Evolutionary conservation across 108 stramenopile genomes (phyloP), one percentile per base, ranked within the genome.

Genomic region (Cyclotella atomus): DNA sequence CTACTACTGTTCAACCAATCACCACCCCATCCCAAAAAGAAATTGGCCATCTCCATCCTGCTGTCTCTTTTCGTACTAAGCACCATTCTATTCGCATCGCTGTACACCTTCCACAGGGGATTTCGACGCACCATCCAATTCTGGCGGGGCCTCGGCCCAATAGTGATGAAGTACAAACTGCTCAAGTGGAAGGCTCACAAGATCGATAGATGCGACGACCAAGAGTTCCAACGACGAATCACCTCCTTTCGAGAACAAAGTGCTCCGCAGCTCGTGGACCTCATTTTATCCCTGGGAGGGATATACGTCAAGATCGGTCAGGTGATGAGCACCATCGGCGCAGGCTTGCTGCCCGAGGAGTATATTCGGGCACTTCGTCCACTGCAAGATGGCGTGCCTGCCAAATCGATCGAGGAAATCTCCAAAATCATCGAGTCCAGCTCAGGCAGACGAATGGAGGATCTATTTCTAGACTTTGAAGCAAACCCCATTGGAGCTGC

Each of bases 291-390:
- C 2, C 59, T 94, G 47, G 88, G 85, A 27, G 89, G 91, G 19
- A 89, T 92, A 49, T 94, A 89, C 64, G 83, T 89, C 45, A 94
- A 94, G 60, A 84, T 87, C 16, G 87, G 82, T 7, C 89, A 94
- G 79, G 75, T 76, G 7, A 68, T 76, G 75, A 32, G 52, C 33
- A 79, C 77, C 23, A 73, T 79, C 23, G 79, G 79, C 17, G 68
- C 66, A 49, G 79, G 79, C 0, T 41, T 80, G 62, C 88, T 57
- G 69, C 88, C 12, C 32, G 81, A 70, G 46, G 68, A 76, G 38
- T 94, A 90, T 68, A 65, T 91, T 24, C 60, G 57, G 8, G 87
- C 83, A 30, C 77, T 95, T 10, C 59, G 82, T 52, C 86, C 87
- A 33, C 65, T 93, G 27, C 91, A 95, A 63, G 92, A 94, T 66